Evolutionary conservation across 768 basidiomycete genomes (phyloP), one percentile per base, ranked within the genome.

Genomic region (Russula compacta): DNA sequence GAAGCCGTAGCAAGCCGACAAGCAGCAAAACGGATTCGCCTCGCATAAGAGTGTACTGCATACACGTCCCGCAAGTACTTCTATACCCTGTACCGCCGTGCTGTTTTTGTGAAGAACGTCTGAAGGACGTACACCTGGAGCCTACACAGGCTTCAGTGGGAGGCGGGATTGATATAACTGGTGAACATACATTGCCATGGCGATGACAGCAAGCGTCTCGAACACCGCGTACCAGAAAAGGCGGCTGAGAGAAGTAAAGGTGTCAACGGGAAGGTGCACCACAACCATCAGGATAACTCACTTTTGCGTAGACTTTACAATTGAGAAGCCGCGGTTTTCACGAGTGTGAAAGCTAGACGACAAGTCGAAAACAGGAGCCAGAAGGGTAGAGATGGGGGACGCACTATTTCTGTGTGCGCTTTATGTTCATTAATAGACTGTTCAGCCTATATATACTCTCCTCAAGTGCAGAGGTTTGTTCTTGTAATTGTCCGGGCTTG

Each of bases 91-190:
- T 92, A 93, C 69, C 85, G 79, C 72, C 91, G 82, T 39, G 91
- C 92, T 8, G 92, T 93, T 72, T 87, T 84, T n/a, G 90, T 93
- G 76, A 98, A 98, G 84, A 95, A 98, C 19, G 92, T 95, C 74
- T 95, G 92, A 24, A 98, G 81, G 48, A 95, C 78, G 71, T 93
- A 95, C 12, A 95, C 89, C 75, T 98, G 94, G 60, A 89, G 73
- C 5, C 93, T 95, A 69, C 17, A 58, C 29, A 6, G 54, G 54
- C 35, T 35, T 59, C 44, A 69, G 66, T 39, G n/a, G 65, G 50
- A 43, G 58, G 29, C 67, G 40, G 58, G 19, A 9, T 38, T 21
- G 65, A 15, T 5, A 15, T 5, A 32, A 17, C n/a, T 51, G 40
- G 53, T 58, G 14, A 33, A 79, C 93, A 60, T 76, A 95, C 93